Evolutionary conservation across 2,329 filamentous ascomycete species (phyloP), one percentile per base, ranked within the genome.

Genomic region (Herpotrichia juniperi): DNA sequence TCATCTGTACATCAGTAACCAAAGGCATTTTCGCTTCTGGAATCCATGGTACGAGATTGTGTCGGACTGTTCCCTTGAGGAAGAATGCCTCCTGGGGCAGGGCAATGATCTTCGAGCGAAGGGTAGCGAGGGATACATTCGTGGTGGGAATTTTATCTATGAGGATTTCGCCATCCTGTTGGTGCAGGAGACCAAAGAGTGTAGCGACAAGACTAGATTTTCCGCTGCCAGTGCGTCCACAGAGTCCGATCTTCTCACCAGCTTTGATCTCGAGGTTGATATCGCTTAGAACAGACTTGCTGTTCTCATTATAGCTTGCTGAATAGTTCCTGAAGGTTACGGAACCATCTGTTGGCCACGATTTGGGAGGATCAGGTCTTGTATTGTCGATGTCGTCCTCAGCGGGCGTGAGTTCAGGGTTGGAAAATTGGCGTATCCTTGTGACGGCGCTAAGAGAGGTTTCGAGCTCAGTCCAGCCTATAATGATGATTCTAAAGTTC

Each of bases 391-490:
- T n/a, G 72, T 97, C 92, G 4, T 91, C 89, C 43, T 93, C 93
- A 77, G 97, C 92, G 71, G 89, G 93, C 21, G 91, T 89, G 14
- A 39, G n/a, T 39, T 39, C 16, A n/a, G 34, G 34, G 28, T 96
- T 90, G 26, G 96, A 83, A 67, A 97, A 97, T 71, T 97, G 93
- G 77, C 94, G 91, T 57, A 97, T 83, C 45, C 84, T 83, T 50
- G 92, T 89, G 74, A 97, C 91, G 3, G 92, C 91, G 74, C 96
- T 97, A 91, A 97, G 96, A 76, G 96, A 96, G 74, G 97, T 93
- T 75, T 97, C 93, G 21, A 85, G 67, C n/a, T 74, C 73, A 1
- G 81, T 83, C 80, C 81, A 85, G n/a, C 72, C 74, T 1, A 68
- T 96, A 96, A 72, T 89, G 85, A 1, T 91, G 86, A 71, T 96